Percentiles rank a stretch among this genome's conserved stretches.
Evolutionary conservation across 179 eudicot species (phyloP).

Genomic region (Kewa caespitosa): DNA sequence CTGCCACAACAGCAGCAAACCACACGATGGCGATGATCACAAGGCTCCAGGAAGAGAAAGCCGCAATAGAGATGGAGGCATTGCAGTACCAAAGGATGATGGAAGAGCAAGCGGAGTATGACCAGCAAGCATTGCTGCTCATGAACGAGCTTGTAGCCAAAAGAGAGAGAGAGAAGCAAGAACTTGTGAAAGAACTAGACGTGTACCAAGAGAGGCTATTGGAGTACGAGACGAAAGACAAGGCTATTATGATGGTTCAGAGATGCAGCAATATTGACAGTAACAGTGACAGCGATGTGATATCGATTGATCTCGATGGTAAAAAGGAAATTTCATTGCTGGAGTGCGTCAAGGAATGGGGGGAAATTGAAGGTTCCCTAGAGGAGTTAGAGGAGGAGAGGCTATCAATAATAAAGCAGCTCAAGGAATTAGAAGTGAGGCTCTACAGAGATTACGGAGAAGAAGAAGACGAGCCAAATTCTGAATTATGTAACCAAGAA

Average conservation of each 20-base stretch:
- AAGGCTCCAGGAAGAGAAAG: conserved; percentile 51
- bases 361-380: conserved; percentile 31
- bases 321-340: conserved; percentile 18
- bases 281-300: conserved; percentile 38
- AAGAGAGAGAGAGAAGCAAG: conserved; percentile 36
- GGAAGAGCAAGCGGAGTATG: conserved; percentile 55
- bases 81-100: conserved; percentile 49
- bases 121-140: conserved; percentile 43
- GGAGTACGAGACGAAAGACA: conserved; percentile 29
- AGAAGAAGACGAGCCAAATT: conserved; percentile 28
- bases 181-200: conserved; percentile 38
- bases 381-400: conserved; percentile 33
- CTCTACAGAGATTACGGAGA: conserved; percentile 20
- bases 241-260: conserved; percentile 12
- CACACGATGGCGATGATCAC: conserved; percentile 53
- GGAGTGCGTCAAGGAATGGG: conserved; percentile 25
- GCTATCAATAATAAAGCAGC: conserved; percentile 27
- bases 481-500: conserved; percentile 28
- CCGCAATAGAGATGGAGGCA: conserved; percentile 49
- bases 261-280: conserved; percentile 27
- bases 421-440: conserved; percentile 33
- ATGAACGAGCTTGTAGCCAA: conserved; percentile 40
- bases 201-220: conserved; percentile 26
- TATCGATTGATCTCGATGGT: conserved; percentile 35
- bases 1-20: conserved; percentile 43